Evolutionary conservation across 2,329 filamentous ascomycete species (phyloP).

Genomic region (Aspergillus ochraceus): DNA sequence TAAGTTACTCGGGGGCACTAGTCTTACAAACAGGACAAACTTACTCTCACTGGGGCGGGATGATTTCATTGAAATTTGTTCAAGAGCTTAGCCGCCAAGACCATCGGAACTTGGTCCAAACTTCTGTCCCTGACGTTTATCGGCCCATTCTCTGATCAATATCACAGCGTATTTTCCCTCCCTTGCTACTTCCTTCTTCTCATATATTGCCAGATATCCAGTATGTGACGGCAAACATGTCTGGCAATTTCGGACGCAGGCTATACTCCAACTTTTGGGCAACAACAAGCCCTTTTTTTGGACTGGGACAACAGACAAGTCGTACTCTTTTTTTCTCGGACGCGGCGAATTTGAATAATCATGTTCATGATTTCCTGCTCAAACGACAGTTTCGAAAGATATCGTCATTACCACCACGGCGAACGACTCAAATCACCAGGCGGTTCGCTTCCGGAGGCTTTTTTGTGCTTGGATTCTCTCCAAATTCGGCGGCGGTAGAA

Average conservation of each 20-base stretch:
- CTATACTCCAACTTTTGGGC: slow-evolving; percentile 48
- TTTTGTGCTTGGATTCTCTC: slow-evolving; percentile 50
- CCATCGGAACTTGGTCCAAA: not conserved
- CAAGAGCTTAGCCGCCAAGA: not conserved
- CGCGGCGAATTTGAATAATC: slow-evolving; percentile 13
- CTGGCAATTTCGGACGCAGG: slow-evolving; percentile 47
- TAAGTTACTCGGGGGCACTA: slow-evolving; percentile 13
- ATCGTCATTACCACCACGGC: slow-evolving; percentile 24
- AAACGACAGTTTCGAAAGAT: slow-evolving; percentile 16
- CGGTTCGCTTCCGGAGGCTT: slow-evolving; percentile 58
- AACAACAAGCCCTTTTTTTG: slow-evolving; percentile 35
- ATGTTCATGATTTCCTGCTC: slow-evolving; percentile 14
- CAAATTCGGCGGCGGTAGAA: slow-evolving; percentile 35
- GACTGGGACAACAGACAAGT: slow-evolving; percentile 27
- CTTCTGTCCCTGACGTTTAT: not conserved
- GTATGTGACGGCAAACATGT: slow-evolving; percentile 49
- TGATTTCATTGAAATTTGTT: slow-evolving; percentile 35
- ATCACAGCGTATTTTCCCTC: not conserved
- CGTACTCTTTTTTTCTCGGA: slow-evolving; percentile 22
- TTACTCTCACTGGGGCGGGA: slow-evolving; percentile 10
- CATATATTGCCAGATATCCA: slow-evolving; percentile 27
- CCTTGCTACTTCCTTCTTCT: not conserved
- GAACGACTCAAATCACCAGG: slow-evolving; percentile 45
- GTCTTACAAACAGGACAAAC: slow-evolving; percentile 39
- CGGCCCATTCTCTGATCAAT: not conserved